Evolutionary conservation across 306 rosid species (phyloP).

Genomic region (Corylus americana): DNA sequence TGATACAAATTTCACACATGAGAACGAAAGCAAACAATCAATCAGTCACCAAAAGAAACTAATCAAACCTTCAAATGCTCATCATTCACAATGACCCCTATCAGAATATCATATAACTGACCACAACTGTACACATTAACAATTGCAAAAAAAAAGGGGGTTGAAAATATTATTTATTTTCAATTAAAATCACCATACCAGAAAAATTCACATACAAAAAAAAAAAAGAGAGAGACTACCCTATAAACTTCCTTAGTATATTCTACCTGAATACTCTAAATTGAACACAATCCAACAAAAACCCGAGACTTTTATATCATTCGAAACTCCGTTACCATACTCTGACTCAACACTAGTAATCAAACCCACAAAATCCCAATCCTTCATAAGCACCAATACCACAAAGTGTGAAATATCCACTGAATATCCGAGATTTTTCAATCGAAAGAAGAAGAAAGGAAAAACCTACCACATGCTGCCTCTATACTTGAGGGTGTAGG

Average conservation of each 20-base stretch:
- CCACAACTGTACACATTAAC: background rate
- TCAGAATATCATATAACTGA: background rate
- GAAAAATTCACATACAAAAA: background rate
- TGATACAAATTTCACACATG: too few species aligned
- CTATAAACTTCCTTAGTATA: background rate
- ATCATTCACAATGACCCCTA: background rate
- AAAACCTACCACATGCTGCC: slow-evolving; percentile 91
- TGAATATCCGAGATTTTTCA: background rate
- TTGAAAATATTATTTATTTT: background rate
- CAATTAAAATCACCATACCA: background rate
- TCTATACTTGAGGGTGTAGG: slow-evolving; percentile 87
- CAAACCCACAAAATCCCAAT: background rate
- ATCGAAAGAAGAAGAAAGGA: background rate
- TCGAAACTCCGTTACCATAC: background rate
- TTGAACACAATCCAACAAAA: background rate
- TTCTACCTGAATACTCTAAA: background rate
- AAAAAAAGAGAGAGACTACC: background rate
- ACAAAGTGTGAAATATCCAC: background rate
- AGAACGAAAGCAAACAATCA: background rate
- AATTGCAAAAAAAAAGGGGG: background rate
- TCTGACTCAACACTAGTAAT: background rate
- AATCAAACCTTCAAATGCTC: background rate
- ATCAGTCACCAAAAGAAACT: too few species aligned
- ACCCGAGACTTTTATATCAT: background rate
- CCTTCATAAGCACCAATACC: background rate